phyloP scores from a whole-genome alignment of 257 asterid genomes.

The Oldenlandia corymbosa region DNA sequence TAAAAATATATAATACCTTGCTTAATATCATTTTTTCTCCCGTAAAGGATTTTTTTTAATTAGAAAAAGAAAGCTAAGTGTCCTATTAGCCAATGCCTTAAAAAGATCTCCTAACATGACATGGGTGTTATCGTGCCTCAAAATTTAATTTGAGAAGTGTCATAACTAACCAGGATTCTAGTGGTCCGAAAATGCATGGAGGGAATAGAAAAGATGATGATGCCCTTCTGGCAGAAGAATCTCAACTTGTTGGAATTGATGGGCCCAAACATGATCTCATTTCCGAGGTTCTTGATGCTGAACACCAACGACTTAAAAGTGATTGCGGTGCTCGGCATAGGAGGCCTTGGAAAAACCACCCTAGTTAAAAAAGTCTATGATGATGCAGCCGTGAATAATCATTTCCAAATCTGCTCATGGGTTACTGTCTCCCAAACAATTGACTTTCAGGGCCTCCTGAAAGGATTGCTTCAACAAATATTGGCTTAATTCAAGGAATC shows the following conservation, averaged over 20 bases:
- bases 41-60: too few species aligned
- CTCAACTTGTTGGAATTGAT: not conserved
- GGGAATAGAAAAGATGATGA: not conserved
- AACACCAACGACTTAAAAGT: conserved; percentile 1
- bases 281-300: not conserved
- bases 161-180: too few species aligned
- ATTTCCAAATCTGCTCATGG: conserved; percentile 5
- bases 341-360: conserved; percentile 10
- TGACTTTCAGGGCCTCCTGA: not conserved
- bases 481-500: not conserved
- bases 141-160: too few species aligned
- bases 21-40: too few species aligned
- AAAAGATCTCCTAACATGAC: too few species aligned
- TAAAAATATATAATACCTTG: too few species aligned
- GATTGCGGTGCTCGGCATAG: conserved; percentile 3
- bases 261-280: not conserved
- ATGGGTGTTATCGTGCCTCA: too few species aligned
- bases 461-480: conserved; percentile 3
- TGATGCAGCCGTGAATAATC: not conserved
- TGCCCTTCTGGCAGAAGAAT: not conserved
- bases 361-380: not conserved
- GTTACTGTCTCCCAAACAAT: conserved; percentile 2
- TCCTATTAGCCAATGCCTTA: too few species aligned
- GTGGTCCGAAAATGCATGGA: not conserved
- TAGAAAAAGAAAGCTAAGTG: too few species aligned